Percentiles rank a stretch among this genome's conserved stretches.
Evolutionary conservation across 371 early-diverging fungal species (phyloP).

Genomic region (Sporodiniella umbellata): DNA sequence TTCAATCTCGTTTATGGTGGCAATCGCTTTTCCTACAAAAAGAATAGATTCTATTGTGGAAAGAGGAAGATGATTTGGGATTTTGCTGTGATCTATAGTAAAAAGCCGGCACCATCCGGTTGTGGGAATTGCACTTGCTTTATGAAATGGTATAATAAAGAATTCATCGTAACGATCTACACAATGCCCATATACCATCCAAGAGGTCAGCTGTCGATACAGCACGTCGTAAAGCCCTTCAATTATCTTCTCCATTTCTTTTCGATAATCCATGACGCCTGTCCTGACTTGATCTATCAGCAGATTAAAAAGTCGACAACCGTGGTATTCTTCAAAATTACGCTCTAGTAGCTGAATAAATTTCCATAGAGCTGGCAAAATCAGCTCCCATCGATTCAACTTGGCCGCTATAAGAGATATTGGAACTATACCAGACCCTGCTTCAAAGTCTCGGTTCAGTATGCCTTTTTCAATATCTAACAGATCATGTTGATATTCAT

Average conservation of each 20-base stretch:
- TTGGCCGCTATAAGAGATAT: conserved; percentile 39
- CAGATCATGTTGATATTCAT: conserved; percentile 53
- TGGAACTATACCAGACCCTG: conserved; percentile 45
- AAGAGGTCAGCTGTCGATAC: conserved; percentile 64
- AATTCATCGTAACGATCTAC: conserved; percentile 66
- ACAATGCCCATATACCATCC: conserved; percentile 74
- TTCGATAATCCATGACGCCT: conserved; percentile 52
- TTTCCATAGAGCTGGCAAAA: conserved; percentile 43
- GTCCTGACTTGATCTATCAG: conserved; percentile 55
- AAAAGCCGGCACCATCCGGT: conserved; percentile 55
- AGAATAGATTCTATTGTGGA: conserved; percentile 58
- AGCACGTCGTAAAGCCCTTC: conserved; percentile 56
- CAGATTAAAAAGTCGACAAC: conserved; percentile 53
- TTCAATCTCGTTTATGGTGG: conserved; percentile 45
- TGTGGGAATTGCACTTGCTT: neutral
- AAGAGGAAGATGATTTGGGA: conserved; percentile 55
- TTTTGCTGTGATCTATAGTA: conserved; percentile 35
- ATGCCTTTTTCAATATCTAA: conserved; percentile 55
- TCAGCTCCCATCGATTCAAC: conserved; percentile 39
- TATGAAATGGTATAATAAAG: conserved; percentile 45
- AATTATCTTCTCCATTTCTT: conserved; percentile 52
- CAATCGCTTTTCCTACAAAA: conserved; percentile 74
- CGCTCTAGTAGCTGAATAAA: conserved; percentile 25
- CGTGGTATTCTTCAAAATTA: conserved; percentile 39
- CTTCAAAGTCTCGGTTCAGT: conserved; percentile 43